Evolutionary conservation across 129 eudicot genomes (phyloP).

Genomic region (Glebionis coronaria): DNA sequence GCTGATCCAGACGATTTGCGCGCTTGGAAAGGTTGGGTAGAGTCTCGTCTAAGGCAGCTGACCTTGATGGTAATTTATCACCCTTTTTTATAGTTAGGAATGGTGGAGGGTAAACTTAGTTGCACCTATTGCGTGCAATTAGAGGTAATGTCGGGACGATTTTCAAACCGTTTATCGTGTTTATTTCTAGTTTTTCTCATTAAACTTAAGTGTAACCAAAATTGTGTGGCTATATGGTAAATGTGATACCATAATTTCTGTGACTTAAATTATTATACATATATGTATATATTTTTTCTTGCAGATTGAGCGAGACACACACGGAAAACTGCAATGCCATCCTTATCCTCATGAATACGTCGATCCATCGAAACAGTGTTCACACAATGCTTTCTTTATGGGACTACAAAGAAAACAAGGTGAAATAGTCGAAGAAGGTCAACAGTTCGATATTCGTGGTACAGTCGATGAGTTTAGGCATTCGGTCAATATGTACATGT

Average conservation of each 20-base stretch:
- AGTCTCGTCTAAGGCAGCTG: constrained; percentile 89
- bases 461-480: constrained; percentile 86
- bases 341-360: constrained; percentile 80
- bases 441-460: constrained; percentile 90
- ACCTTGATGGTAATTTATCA: constrained; percentile 79
- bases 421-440: constrained; percentile 71
- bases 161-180: background rate
- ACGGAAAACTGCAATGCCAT: constrained; percentile 88
- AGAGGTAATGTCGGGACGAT: background rate
- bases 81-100: background rate
- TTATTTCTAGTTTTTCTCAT: background rate
- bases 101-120: background rate
- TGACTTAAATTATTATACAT: too few relatives aligned
- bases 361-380: constrained; percentile 58
- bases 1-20: constrained; percentile 74
- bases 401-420: constrained; percentile 89
- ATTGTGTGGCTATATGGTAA: background rate
- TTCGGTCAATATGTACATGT: constrained; percentile 56
- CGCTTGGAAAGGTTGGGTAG: constrained; percentile 99
- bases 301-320: constrained; percentile 96
- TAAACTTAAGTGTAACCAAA: background rate
- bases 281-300: constrained; percentile 1
- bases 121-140: background rate
- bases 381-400: constrained; percentile 83
- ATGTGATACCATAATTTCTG: background rate